These are phyloP conservation scores for Aspergillus sp. DNA, from an alignment of 2,329 filamentous ascomycete species.

Conservation along the genomic window DNA sequence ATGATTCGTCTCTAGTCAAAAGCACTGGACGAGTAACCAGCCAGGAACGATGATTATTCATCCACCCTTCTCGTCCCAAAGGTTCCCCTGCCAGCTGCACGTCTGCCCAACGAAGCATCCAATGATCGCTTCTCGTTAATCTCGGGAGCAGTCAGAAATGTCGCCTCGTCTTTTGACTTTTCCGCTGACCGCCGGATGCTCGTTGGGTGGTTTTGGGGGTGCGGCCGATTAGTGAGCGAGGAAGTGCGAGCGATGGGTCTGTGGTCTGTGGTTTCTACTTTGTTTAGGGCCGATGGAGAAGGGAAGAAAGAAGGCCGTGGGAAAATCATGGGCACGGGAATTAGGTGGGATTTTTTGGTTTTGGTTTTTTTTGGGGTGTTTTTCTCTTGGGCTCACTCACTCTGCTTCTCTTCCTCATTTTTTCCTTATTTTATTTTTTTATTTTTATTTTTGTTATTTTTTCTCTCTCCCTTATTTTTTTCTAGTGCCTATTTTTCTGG, in stretches of 20 bases:
- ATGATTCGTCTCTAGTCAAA: conserved; percentile 12
- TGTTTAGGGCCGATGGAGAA: conserved; percentile 2
- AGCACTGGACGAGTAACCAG: conserved; percentile 13
- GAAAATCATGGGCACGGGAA: neutral
- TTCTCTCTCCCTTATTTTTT: neutral
- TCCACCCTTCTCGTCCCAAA: conserved; percentile 14
- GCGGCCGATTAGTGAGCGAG: conserved; percentile 10
- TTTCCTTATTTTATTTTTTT: neutral
- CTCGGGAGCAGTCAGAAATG: conserved; percentile 34
- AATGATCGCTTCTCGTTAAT: conserved; percentile 32
- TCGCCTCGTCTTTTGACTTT: conserved; percentile 36
- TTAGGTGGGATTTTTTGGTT: conserved; percentile 14
- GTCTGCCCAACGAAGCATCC: conserved; percentile 43
- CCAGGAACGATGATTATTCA: conserved; percentile 9
- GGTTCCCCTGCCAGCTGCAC: conserved; percentile 27
- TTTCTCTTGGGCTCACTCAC: neutral
- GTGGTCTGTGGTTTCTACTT: conserved; percentile 8
- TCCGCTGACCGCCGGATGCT: conserved; percentile 30
- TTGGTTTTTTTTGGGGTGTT: conserved; percentile 1
- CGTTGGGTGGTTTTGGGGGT: conserved; percentile 8
- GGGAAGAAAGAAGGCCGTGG: neutral
- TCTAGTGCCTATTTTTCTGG: neutral
- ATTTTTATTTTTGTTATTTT: neutral
- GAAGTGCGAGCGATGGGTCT: conserved; percentile 8
- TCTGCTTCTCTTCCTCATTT: conserved; percentile 4